phyloP scores from a whole-genome alignment of 371 early-diverging fungal genomes.

The Saksenaea oblongispora region DNA sequence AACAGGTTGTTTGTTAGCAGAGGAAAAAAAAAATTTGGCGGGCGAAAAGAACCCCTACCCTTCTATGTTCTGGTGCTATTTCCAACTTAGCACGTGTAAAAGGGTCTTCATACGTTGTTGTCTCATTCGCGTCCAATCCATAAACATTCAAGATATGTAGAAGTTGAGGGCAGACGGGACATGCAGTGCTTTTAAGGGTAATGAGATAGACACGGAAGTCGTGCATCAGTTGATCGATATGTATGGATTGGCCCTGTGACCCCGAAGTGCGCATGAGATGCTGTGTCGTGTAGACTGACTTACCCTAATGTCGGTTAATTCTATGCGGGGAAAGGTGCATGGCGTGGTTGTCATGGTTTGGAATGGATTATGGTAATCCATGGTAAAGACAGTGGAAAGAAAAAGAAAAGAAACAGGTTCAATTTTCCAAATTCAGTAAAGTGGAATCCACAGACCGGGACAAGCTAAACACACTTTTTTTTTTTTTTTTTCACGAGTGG shows the following conservation, averaged over 20 bases:
- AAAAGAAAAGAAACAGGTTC: background rate
- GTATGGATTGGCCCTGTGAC: conserved; percentile 29
- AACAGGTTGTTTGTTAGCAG: background rate
- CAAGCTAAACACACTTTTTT: too few species aligned
- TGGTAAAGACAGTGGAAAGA: background rate
- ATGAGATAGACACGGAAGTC: conserved; percentile 35
- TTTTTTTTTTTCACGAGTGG: too few species aligned
- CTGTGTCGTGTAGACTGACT: background rate
- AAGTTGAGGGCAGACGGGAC: conserved; percentile 41
- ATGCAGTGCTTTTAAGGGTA: conserved; percentile 31
- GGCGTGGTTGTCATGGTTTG: conserved; percentile 45
- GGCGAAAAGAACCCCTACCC: conserved; percentile 13
- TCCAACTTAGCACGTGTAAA: conserved; percentile 21
- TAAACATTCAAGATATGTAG: conserved; percentile 40
- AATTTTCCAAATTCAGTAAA: background rate
- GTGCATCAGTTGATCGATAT: conserved; percentile 26
- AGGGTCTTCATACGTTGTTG: conserved; percentile 27
- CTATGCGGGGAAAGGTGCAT: conserved; percentile 29
- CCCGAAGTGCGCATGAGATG: background rate
- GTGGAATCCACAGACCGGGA: background rate
- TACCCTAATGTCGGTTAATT: conserved; percentile 37
- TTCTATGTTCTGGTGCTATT: conserved; percentile 25
- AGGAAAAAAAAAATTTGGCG: conserved; percentile 1
- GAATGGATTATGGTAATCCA: conserved; percentile 22
- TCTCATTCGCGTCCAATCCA: conserved; percentile 29